Conservation (phyloP, 441 rosid genomes). For the Breynia disticha region DNA sequence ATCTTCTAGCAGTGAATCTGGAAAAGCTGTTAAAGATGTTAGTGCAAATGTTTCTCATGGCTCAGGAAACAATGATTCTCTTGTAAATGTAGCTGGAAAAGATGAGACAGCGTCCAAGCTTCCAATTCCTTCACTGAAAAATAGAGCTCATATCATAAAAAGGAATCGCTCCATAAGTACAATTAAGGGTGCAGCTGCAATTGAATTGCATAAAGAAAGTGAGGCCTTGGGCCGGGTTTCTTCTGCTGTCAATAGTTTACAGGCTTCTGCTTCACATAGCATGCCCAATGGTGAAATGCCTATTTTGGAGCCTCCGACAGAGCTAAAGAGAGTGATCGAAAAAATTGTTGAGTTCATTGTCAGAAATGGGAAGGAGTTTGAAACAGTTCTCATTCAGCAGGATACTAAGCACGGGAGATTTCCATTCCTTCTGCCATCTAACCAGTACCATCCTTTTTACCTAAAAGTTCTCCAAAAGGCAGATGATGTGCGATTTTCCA, state of each 20-base stretch:
- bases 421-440: conserved; percentile 69
- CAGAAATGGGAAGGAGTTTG: conserved; percentile 79
- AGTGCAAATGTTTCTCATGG: conserved; percentile 22
- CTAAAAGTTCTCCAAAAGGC: conserved; percentile 57
- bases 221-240: conserved; percentile 17
- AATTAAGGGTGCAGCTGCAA: conserved; percentile 34
- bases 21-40: conserved; percentile 23
- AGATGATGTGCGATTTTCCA: conserved; percentile 42
- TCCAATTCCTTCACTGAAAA: conserved; percentile 32
- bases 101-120: conserved; percentile 31
- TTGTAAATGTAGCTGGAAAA: conserved; percentile 19
- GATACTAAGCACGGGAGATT: conserved; percentile 73
- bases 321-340: conserved; percentile 71
- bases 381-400: conserved; percentile 73
- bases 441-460: conserved; percentile 61
- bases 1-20: conserved; percentile 17
- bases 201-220: conserved; percentile 33
- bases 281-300: conserved; percentile 35
- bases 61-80: conserved; percentile 27
- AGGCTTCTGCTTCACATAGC: conserved; percentile 23
- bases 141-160: conserved; percentile 35
- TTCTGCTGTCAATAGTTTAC: conserved; percentile 27
- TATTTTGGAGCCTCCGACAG: conserved; percentile 77
- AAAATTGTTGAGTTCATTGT: conserved; percentile 88
- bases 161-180: conserved; percentile 36